Evolutionary conservation across 1,284 basidiomycete species (phyloP), one percentile per base, ranked within the genome.

Genomic region (Ganoderma lucidum): DNA sequence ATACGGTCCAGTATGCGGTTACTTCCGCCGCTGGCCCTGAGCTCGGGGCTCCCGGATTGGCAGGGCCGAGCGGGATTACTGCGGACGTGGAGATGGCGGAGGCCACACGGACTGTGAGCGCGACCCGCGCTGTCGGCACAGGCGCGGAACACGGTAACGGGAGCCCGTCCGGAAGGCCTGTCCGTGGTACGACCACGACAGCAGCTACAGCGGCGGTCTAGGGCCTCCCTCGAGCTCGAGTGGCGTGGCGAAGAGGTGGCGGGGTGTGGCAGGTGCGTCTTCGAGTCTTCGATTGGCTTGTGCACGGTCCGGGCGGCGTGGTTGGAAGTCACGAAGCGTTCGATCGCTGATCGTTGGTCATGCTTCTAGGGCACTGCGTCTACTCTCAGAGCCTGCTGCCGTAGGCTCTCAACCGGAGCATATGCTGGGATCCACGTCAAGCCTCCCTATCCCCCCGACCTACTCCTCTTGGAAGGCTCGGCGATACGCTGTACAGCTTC

Each of bases 301-400:
- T 60, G 58, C 8, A 41, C 39, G 58, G 35, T n/a, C 15, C n/a
- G 37, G 23, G 23, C 23, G 37, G n/a, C n/a, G 28, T n/a, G 56
- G 17, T 37, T 30, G 35, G 56, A 58, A 60, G 58, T 19, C 14
- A 23, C 30, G 56, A 37, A 60, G 58, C 51, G 51, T 56, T 32
- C 39, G 23, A 28, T 28, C 53, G 63, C 41, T 44, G 56, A 65
- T 48, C 64, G 55, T n/a, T n/a, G 12, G 41, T 39, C n/a, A 39
- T 41, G 62, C 66, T 59, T 67, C 66, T 63, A 63, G 51, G 37
- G 44, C 42, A 30, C 51, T 23, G 9, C n/a, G 45, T 23, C 23
- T 23, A 23, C 23, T 48, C 45, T 48, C n/a, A 10, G 45, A 48
- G 45, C 45, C 8, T 23, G 6, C 45, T 8, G 10, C 41, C 41